Percentiles rank a stretch among this genome's conserved stretches.
phyloP scores from a whole-genome alignment of 345 rosid genomes.

The Citrus inodora region DNA sequence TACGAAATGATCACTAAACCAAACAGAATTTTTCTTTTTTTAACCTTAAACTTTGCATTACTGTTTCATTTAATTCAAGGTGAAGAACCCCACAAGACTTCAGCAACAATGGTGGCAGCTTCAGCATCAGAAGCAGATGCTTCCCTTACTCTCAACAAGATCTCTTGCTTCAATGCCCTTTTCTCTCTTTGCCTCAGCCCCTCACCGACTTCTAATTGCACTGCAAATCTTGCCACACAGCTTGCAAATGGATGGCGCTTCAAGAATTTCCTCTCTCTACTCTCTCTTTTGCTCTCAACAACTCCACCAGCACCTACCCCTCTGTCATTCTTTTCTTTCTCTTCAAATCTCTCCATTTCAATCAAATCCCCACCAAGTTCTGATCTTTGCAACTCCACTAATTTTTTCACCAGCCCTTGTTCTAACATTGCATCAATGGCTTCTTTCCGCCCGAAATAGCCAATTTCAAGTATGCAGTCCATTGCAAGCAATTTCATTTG shows the following conservation, averaged over 20 bases:
- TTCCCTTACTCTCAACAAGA: slow-evolving; percentile 43
- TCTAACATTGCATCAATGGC: slow-evolving; percentile 52
- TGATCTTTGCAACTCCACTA: slow-evolving; percentile 60
- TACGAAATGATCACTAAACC: background rate
- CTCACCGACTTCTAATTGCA: slow-evolving; percentile 73
- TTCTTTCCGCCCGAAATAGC: slow-evolving; percentile 63
- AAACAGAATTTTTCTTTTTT: background rate
- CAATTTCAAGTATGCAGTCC: slow-evolving; percentile 62
- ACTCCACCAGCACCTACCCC: background rate
- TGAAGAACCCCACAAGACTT: slow-evolving; percentile 76
- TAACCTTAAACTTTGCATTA: no score
- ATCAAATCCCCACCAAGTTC: slow-evolving; percentile 60
- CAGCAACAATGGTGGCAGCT: slow-evolving; percentile 62
- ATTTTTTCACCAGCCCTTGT: slow-evolving; percentile 40
- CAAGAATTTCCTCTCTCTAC: slow-evolving; percentile 25
- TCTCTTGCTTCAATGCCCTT: slow-evolving; percentile 56
- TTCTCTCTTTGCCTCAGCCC: slow-evolving; percentile 69
- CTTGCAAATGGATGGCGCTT: slow-evolving; percentile 62
- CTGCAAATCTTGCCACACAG: slow-evolving; percentile 67
- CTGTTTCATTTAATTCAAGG: slow-evolving; percentile 42
- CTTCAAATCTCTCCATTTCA: slow-evolving; percentile 32
- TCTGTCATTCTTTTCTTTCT: background rate
- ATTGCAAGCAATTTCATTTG: slow-evolving; percentile 31
- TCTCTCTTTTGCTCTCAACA: slow-evolving; percentile 15
- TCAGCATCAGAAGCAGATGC: slow-evolving; percentile 53